These are phyloP conservation scores for Phytophthora meadii DNA, from an alignment of 352 stramenopile species.

Conservation along the genomic window DNA sequence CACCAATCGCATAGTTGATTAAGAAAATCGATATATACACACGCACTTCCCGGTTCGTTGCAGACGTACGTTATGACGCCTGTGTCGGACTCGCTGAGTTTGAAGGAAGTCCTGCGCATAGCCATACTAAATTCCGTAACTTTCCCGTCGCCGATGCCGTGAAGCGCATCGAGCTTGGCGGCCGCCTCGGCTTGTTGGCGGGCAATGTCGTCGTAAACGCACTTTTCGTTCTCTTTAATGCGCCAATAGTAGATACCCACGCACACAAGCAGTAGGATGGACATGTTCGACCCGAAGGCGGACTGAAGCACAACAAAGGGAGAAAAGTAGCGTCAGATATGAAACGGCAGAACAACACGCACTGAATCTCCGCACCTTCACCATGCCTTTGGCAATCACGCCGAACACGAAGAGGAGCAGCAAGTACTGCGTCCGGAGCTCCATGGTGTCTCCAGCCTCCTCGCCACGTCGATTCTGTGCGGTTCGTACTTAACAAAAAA, in stretches of 20 bases:
- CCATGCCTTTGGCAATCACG: constrained; percentile 63
- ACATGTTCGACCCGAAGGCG: constrained; percentile 66
- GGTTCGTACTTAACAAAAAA: constrained; percentile 8
- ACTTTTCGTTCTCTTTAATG: constrained; percentile 58
- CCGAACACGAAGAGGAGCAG: constrained; percentile 78
- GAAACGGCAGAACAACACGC: not conserved
- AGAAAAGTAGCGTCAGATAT: constrained; percentile 1
- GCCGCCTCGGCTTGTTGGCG: constrained; percentile 60
- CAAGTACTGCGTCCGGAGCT: constrained; percentile 69
- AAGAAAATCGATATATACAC: not conserved
- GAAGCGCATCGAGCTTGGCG: constrained; percentile 72
- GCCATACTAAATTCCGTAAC: constrained; percentile 53
- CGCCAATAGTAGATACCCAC: constrained; percentile 75
- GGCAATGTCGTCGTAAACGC: constrained; percentile 78
- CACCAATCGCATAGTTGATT: not conserved
- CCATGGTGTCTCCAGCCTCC: constrained; percentile 12
- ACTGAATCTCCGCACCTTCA: constrained; percentile 51
- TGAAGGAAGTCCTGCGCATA: constrained; percentile 77
- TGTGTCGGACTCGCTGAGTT: constrained; percentile 60
- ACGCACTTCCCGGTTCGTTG: not conserved
- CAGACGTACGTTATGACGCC: constrained; percentile 75
- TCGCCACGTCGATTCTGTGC: constrained; percentile 29
- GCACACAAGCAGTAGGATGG: constrained; percentile 65
- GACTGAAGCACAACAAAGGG: constrained; percentile 39
- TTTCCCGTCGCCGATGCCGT: constrained; percentile 57